These are phyloP conservation scores for Rosa rugosa DNA, from an alignment of 306 rosid genomes.

Conservation along the genomic window DNA sequence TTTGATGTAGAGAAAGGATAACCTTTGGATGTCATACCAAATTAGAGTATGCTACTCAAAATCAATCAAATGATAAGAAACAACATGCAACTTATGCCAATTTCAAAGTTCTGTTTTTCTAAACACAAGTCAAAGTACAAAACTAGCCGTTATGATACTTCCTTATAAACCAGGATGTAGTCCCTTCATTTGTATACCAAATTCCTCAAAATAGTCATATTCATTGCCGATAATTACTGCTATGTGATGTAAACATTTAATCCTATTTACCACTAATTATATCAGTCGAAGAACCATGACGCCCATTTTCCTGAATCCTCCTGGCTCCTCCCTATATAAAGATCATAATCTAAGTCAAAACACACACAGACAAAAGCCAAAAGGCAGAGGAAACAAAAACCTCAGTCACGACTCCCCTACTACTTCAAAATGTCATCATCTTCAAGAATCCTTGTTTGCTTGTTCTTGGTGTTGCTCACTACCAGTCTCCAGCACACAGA, in stretches of 20 bases:
- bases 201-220: not conserved
- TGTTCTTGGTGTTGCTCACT: not conserved
- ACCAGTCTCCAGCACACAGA: not conserved
- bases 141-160: not conserved
- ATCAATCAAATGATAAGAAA: too few species aligned
- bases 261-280: not conserved
- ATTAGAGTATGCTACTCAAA: too few species aligned
- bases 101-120: too few species aligned
- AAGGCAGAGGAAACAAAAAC: not conserved
- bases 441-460: constrained; percentile 12
- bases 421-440: constrained; percentile 11
- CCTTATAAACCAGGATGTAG: not conserved
- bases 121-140: too few species aligned
- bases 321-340: not conserved
- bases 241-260: not conserved
- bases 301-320: not conserved
- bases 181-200: not conserved
- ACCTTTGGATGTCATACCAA: too few species aligned
- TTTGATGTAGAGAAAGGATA: too few species aligned
- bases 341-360: not conserved
- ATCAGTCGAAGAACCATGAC: not conserved
- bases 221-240: not conserved
- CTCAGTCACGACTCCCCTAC: not conserved
- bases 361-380: not conserved
- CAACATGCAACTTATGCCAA: too few species aligned